A percentile compares a stretch with the other conserved stretches of the same genome.
Conservation (phyloP, 2,329 filamentous ascomycete genomes). For the Thermomyces lanuginosus region DNA sequence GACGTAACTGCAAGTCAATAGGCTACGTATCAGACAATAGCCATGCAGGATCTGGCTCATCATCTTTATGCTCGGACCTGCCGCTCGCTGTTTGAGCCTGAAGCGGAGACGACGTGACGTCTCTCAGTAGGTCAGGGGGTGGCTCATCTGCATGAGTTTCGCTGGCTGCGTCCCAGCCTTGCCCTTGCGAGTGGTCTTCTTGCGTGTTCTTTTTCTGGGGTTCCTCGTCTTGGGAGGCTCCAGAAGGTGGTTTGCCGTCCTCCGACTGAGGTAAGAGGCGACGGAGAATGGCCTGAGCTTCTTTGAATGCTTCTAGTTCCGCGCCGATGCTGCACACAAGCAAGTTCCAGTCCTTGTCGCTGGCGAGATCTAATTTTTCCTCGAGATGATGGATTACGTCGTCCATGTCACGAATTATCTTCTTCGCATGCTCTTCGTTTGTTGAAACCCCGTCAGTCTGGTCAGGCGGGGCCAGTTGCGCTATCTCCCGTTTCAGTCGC, state of each 20-base stretch:
- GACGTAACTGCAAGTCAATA: no score
- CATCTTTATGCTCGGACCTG: slow-evolving; percentile 24
- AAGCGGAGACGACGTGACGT: slow-evolving; percentile 11
- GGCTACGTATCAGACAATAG: slow-evolving; percentile 18
- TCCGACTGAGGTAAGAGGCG: slow-evolving; percentile 16
- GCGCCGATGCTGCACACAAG: slow-evolving; percentile 46
- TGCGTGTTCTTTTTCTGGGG: slow-evolving; percentile 4
- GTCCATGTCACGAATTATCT: slow-evolving; percentile 31
- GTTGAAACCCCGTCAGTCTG: slow-evolving; percentile 5
- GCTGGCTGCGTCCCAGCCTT: slow-evolving; percentile 5
- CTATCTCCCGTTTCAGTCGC: slow-evolving; percentile 16
- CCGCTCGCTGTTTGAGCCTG: no score
- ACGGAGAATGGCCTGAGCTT: slow-evolving; percentile 23
- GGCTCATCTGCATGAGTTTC: slow-evolving; percentile 17
- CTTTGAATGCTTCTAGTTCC: slow-evolving; percentile 39
- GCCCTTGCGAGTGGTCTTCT: not conserved
- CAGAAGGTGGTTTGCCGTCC: slow-evolving; percentile 6
- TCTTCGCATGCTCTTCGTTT: slow-evolving; percentile 13
- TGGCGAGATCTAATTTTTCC: slow-evolving; percentile 33
- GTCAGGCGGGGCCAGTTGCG: slow-evolving; percentile 14
- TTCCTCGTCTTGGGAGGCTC: not conserved
- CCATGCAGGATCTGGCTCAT: slow-evolving; percentile 30
- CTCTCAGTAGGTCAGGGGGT: slow-evolving; percentile 21
- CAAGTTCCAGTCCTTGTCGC: slow-evolving; percentile 42
- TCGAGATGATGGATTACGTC: slow-evolving; percentile 32